phyloP scores from a whole-genome alignment of 495 filamentous ascomycete genomes.

The Terfezia boudieri region DNA sequence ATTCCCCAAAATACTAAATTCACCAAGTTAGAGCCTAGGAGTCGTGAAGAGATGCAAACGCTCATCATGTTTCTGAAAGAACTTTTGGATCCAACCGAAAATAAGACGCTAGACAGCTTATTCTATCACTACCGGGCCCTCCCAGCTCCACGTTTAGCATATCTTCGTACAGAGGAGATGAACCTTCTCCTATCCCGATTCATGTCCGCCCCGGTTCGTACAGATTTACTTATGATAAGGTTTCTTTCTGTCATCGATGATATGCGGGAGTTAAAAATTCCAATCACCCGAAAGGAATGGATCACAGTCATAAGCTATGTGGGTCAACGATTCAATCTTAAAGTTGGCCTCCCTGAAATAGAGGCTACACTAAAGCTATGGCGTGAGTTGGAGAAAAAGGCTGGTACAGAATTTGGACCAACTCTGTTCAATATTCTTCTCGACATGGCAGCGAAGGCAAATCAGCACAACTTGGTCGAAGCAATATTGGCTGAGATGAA shows the following conservation, averaged over 20 bases:
- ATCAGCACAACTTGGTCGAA: conserved; percentile 60
- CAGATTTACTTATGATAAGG: conserved; percentile 42
- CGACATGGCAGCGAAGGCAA: conserved; percentile 62
- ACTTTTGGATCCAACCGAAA: conserved; percentile 22
- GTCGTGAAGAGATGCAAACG: neutral
- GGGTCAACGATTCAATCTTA: conserved; percentile 36
- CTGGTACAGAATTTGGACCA: conserved; percentile 36
- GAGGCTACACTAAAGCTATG: conserved; percentile 58
- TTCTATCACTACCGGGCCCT: conserved; percentile 39
- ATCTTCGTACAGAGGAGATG: conserved; percentile 35
- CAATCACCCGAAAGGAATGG: conserved; percentile 48
- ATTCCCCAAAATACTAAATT: no score
- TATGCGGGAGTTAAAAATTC: conserved; percentile 30
- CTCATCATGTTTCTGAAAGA: conserved; percentile 24
- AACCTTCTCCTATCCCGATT: conserved; percentile 46
- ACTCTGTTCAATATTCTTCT: conserved; percentile 85
- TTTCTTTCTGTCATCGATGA: conserved; percentile 72
- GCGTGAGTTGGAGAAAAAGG: conserved; percentile 66
- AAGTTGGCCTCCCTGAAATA: conserved; percentile 27
- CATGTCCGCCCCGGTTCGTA: conserved; percentile 35
- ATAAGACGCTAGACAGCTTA: conserved; percentile 28
- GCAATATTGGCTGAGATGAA: conserved; percentile 66
- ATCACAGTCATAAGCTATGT: conserved; percentile 61
- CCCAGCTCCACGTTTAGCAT: conserved; percentile 40
- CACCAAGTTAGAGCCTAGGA: neutral